Base-by-base conservation (phyloP, 2,329 filamentous ascomycete species). In the Orbilia brochopaga region DNA sequence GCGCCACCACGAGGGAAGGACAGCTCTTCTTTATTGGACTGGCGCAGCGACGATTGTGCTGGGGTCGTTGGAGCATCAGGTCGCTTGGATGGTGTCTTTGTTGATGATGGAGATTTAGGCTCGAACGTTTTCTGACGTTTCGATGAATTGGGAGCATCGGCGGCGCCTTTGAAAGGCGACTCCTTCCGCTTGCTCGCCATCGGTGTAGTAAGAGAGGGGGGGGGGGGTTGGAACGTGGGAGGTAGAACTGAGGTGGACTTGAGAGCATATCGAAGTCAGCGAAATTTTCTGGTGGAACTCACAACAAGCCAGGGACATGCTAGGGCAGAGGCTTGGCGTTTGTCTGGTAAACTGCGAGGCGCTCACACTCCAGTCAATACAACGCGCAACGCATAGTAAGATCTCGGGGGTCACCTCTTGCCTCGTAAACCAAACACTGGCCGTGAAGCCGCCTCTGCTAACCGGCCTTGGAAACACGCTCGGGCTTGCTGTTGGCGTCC, bases 1-100 rank as follows among this genome's bases (percentile, higher is more conserved):
- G 87, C 93, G 48, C 94, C 95, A 63, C 94, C 94, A 83, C 94
- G 87, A 75, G 94, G 93, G 77, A 99, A 99, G 50, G 93, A 84
- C 35, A 88, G 88, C 78, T 97, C 94, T 75, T 97, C 94, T 75
- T 94, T 89, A 79, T 84, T 87, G 78, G 40, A 65, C 19, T 55
- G 55, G 51, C 73, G 74, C 32, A 77, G 59, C 17, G 75, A 69
- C 32, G 76, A 76, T 61, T 60, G 60, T 7, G 60, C 46, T 13
- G 60, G 52, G 24, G 44, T 30, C 8, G 27, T 8, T 15, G 32
- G 40, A 51, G 40, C 51, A 15, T 63, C 60, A 13, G 55, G 27
- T 30, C 55, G 30, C 32, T 60, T 42, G 10, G 50, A 27, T n/a
- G 67, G n/a, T 13, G 60, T 23, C 51, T 65, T 72, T 13, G 55